A percentile compares a stretch with the other conserved stretches of the same genome.
Conservation (phyloP, 306 rosid species). For the Vigna unguiculata region DNA sequence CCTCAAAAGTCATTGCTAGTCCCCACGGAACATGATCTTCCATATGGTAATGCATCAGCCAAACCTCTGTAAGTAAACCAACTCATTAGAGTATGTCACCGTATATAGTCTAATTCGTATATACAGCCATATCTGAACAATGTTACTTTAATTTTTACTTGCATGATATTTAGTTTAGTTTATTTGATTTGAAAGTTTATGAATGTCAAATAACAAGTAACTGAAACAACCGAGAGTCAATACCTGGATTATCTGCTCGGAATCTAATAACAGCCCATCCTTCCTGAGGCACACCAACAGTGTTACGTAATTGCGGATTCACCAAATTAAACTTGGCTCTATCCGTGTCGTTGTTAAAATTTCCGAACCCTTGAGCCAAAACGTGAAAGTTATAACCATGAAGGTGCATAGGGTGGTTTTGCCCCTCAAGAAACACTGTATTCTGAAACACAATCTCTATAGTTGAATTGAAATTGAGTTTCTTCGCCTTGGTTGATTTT, state of each 20-base stretch:
- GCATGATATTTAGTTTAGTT: too few species aligned
- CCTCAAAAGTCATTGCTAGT: slow-evolving; percentile 49
- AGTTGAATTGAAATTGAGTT: slow-evolving; percentile 59
- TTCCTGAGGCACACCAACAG: slow-evolving; percentile 56
- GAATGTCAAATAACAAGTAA: too few species aligned
- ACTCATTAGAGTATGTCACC: background rate
- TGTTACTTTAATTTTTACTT: too few species aligned
- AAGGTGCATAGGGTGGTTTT: slow-evolving; percentile 40
- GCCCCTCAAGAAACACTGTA: slow-evolving; percentile 45
- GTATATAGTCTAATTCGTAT: too few species aligned
- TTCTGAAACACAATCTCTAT: slow-evolving; percentile 69
- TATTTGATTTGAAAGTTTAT: too few species aligned
- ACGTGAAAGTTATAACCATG: slow-evolving; percentile 9
- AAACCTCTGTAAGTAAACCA: slow-evolving; percentile 28
- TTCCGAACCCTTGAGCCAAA: slow-evolving; percentile 35
- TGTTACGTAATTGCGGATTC: slow-evolving; percentile 51
- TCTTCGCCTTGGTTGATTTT: slow-evolving; percentile 61
- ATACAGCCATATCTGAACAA: too few species aligned
- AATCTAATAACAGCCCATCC: slow-evolving; percentile 36
- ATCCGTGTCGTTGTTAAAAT: slow-evolving; percentile 39
- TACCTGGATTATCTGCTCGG: slow-evolving; percentile 20
- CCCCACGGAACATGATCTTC: slow-evolving; percentile 61
- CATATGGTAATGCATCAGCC: slow-evolving; percentile 67
- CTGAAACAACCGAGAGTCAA: background rate
- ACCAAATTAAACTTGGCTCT: slow-evolving; percentile 44